Evolutionary conservation across 1,284 basidiomycete species (phyloP).

Genomic region (Moniliophthora roreri): DNA sequence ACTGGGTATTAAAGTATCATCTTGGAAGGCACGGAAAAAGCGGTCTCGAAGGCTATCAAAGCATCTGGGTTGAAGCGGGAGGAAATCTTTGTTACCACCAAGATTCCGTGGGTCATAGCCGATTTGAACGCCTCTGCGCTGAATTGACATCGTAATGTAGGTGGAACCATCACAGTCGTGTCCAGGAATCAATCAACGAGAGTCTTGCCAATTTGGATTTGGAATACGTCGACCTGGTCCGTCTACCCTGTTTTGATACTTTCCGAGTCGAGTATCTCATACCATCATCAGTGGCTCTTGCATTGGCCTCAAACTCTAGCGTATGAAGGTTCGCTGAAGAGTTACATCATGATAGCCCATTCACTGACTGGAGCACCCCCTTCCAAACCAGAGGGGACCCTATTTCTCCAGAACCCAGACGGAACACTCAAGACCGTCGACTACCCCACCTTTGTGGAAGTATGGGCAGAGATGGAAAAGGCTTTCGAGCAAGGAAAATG

Average conservation of each 20-base stretch:
- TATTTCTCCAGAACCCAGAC: constrained; percentile 18
- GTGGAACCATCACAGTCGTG: constrained; percentile 37
- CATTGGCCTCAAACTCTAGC: constrained; percentile 51
- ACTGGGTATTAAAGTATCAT: neutral
- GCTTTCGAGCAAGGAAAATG: constrained; percentile 20
- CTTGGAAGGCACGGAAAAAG: constrained; percentile 39
- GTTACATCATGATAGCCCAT: too few species aligned
- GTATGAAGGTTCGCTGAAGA: constrained; percentile 8
- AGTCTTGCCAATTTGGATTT: constrained; percentile 54
- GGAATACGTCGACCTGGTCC: constrained; percentile 58
- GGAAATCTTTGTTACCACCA: constrained; percentile 52
- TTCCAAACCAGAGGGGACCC: neutral
- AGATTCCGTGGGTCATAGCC: constrained; percentile 31
- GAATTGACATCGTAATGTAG: constrained; percentile 19
- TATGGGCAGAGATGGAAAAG: constrained; percentile 25
- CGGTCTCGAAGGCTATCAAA: constrained; percentile 48
- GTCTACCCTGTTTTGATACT: constrained; percentile 10
- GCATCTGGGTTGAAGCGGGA: constrained; percentile 45
- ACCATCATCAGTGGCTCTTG: constrained; percentile 49
- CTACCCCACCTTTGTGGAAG: constrained; percentile 20
- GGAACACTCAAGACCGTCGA: constrained; percentile 18
- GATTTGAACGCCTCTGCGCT: neutral
- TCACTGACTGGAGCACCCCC: too few species aligned
- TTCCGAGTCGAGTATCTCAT: constrained; percentile 17
- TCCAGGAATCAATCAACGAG: constrained; percentile 49